Base-by-base conservation (phyloP, 441 rosid species). In the Macaranga tanarius region DNA sequence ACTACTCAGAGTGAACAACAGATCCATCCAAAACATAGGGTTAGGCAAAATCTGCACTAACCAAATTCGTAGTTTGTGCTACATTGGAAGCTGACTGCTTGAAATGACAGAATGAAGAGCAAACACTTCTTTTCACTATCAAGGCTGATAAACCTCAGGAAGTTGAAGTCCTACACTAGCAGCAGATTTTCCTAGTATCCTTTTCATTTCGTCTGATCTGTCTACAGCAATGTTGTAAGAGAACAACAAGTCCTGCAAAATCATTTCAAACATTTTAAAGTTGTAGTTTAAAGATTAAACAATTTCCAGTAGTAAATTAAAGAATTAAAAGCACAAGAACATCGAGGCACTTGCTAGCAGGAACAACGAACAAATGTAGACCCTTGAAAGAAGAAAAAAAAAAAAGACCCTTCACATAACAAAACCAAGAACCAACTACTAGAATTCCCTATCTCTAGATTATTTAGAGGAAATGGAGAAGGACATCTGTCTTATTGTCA, bases 141-240 rank as follows among this genome's bases (percentile, higher is more conserved):
- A 87, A n/a, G 84, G 50, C 76, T 84, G 81, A 68, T 81, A 86
- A 75, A 77, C 86, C 45, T 83, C 84, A 2, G 97, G 97, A 79
- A 95, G 98, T 72, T 77, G 88, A 83, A 92, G 97, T 45, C 99
- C 96, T 44, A 95, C 96, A 78, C 96, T 92, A 23, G 92, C 87
- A 67, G 97, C 97, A 56, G 99, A 91, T 82, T 93, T 91, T 42
- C 91, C 85, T 26, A 90, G 84, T 72, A 76, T 72, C 72, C 87
- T 82, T 80, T 86, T 87, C 93, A 93, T 86, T 83, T 95, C 98
- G 2, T 89, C 88, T 12, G 97, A 74, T 80, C 97, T 87, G 76
- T 93, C 98, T 54, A 95, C 94, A 0, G 95, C 97, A 60, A 95
- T 87, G 80, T 89, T 91, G 90, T 95, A 92, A n/a, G 99, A 95